Conservation (phyloP, 805 yeast species). For the Pichia phayaonensis region DNA sequence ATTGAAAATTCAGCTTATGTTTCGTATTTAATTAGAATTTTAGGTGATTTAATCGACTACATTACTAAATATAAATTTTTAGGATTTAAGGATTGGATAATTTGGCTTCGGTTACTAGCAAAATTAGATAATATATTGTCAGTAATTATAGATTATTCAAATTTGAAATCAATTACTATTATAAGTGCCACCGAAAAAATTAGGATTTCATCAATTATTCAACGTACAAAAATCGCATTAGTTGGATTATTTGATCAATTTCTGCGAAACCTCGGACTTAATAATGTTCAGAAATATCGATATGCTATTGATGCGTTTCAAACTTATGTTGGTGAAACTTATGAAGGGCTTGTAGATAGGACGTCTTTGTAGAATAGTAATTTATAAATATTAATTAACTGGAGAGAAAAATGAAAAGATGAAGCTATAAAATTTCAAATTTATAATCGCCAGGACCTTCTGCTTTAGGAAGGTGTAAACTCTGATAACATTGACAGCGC, state of each 20-base stretch:
- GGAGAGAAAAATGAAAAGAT: background rate
- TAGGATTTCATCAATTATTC: slow-evolving; percentile 26
- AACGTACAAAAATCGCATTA: slow-evolving; percentile 24
- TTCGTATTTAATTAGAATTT: slow-evolving; percentile 51
- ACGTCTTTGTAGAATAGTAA: slow-evolving; percentile 21
- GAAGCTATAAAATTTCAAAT: background rate
- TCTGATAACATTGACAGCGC: background rate
- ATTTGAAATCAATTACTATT: background rate
- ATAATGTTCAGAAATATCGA: slow-evolving; percentile 5
- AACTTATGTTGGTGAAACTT: slow-evolving; percentile 27
- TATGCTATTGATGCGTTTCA: slow-evolving; percentile 14
- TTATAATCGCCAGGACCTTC: background rate
- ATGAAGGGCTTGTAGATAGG: slow-evolving; percentile 30
- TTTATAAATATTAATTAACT: background rate
- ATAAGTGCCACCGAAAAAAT: slow-evolving; percentile 29
- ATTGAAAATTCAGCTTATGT: slow-evolving; percentile 39
- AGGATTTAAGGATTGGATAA: slow-evolving; percentile 18
- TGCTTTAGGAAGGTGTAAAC: background rate
- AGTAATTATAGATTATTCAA: slow-evolving; percentile 24
- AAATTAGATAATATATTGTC: slow-evolving; percentile 26
- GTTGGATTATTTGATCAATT: slow-evolving; percentile 26
- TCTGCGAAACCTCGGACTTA: slow-evolving; percentile 7
- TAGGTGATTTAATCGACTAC: slow-evolving; percentile 63
- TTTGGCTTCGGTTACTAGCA: slow-evolving; percentile 17
- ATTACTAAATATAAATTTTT: slow-evolving; percentile 32